Base-by-base conservation (phyloP, 2,329 filamentous ascomycete species). In the Penicillium aurantiogriseum region DNA sequence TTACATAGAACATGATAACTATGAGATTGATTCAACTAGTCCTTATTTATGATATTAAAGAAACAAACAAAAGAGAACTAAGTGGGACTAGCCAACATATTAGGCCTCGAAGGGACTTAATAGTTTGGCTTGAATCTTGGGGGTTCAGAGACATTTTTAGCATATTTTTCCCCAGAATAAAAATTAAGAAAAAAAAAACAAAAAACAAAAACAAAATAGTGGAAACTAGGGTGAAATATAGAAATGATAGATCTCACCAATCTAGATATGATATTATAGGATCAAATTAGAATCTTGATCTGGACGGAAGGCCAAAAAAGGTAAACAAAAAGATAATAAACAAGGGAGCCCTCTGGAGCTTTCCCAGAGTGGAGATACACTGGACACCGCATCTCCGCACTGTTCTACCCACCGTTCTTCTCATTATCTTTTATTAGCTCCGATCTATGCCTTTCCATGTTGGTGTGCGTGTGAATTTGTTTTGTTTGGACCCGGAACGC, bases 281-380 rank as follows among this genome's bases (percentile, higher is more conserved):
- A 23, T 9, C 15, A 33, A 9, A 25, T n/a, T n/a, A 43, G 40
- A 25, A 43, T 43, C 25, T 27, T 11, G 23, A 55, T 44, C 46
- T 33, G 42, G 42, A 23, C 42, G 35, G 40, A n/a, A 11, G 5
- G 5, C 19, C 3, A 31, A 23, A 43, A 27, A 40, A 33, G 23
- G 49, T 59, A 50, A 50, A 51, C 51, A 51, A 51, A 35, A 35
- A 44, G 55, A 51, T 42, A 40, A 58, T 46, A 57, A 57, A 57
- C 54, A 57, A 53, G 54, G 50, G 54, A 51, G 53, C 53, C 53
- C 25, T 10, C n/a, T 29, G 44, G 43, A 46, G 44, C 44, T 46
- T 46, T 23, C 44, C 15, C n/a, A 38, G n/a, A 52, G 54, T 57
- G 54, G 54, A 38, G 54, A 51, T 35, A 33, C 38, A 11, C 33